A percentile compares a stretch with the other conserved stretches of the same genome.
Evolutionary conservation across 2,329 filamentous ascomycete genomes (phyloP).

Genomic region (Beauveria varroae): DNA sequence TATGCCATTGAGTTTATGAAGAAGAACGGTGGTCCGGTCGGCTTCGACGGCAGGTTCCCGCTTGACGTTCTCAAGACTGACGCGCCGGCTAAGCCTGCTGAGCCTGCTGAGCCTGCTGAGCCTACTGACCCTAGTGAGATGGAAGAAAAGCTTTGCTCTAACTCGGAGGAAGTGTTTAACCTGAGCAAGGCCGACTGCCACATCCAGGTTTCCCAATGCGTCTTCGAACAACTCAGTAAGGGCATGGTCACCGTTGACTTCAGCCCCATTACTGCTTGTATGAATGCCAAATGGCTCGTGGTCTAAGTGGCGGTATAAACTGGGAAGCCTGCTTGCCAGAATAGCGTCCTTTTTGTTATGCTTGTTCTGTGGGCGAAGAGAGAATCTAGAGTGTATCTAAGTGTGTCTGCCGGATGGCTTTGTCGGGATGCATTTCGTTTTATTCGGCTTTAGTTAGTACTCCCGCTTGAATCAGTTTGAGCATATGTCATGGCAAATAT

Average conservation of each 20-base stretch:
- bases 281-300: not conserved
- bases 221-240: not conserved
- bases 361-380: too few relatives aligned
- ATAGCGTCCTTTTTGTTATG: too few relatives aligned
- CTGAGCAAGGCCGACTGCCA: not conserved
- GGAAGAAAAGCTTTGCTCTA: not conserved
- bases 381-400: too few relatives aligned
- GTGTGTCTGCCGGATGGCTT: too few relatives aligned
- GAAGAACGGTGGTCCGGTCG: not conserved
- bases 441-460: too few relatives aligned
- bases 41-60: not conserved
- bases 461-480: too few relatives aligned
- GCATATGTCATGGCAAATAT: too few relatives aligned
- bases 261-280: not conserved
- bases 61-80: not conserved
- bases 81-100: not conserved
- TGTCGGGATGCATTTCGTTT: too few relatives aligned
- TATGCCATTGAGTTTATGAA: conserved; percentile 1
- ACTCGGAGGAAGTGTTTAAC: not conserved
- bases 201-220: not conserved
- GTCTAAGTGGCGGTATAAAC: not conserved
- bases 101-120: not conserved
- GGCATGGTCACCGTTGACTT: not conserved
- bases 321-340: too few relatives aligned
- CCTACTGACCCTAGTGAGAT: not conserved